Percentiles rank a stretch among this genome's conserved stretches.
phyloP scores from a whole-genome alignment of 306 rosid genomes.

The Casuarina cunninghamiana region DNA sequence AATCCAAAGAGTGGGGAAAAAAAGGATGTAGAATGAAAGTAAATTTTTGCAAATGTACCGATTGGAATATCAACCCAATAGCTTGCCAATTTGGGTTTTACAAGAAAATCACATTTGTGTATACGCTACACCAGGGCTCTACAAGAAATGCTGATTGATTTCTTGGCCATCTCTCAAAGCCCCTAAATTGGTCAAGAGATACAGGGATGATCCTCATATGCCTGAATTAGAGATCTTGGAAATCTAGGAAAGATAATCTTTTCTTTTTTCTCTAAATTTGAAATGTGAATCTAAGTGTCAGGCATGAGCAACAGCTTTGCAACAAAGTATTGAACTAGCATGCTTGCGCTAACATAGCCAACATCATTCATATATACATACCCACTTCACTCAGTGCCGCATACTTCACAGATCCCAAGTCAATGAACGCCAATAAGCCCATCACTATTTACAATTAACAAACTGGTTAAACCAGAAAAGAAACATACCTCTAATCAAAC shows the following conservation, averaged over 20 bases:
- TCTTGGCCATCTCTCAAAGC: background rate
- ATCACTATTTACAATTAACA: background rate
- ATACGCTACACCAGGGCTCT: too few species aligned
- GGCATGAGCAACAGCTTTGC: background rate
- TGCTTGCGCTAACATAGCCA: background rate
- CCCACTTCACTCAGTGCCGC: background rate
- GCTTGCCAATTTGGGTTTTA: background rate
- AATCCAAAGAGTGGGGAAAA: background rate
- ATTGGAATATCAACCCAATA: background rate
- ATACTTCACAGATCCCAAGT: background rate
- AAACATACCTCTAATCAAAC: constrained; percentile 60
- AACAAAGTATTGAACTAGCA: background rate
- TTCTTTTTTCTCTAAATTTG: background rate
- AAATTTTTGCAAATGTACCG: background rate
- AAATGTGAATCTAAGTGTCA: background rate
- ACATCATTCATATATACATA: background rate
- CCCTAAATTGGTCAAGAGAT: background rate
- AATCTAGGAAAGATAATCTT: background rate
- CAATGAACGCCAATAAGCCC: background rate
- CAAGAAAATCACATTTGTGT: background rate
- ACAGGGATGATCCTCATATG: background rate
- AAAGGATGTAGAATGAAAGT: background rate
- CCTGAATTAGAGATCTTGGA: background rate
- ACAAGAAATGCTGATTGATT: background rate
- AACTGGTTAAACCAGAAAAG: constrained; percentile 8